Evolutionary conservation across 2,329 filamentous ascomycete species (phyloP), one percentile per base, ranked within the genome.

Genomic region (Neodidymelliopsis sp.): DNA sequence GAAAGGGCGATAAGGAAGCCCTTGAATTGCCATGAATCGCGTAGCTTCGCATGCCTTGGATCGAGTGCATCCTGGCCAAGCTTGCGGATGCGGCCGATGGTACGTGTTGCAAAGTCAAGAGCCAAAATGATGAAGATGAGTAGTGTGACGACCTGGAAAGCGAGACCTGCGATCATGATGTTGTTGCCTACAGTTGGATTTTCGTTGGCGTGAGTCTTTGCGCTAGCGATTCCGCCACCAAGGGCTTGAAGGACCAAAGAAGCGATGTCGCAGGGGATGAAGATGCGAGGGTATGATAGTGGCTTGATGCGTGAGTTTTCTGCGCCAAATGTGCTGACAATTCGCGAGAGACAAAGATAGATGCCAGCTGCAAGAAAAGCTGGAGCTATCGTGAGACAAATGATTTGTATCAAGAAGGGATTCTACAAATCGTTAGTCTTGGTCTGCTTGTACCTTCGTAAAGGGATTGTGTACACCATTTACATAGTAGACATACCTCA

Each of bases 381-480:
- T 8, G 67, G 67, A 0, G 74, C 78, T 33, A 80, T 79, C 57
- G 79, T 83, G 39, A 88, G 75, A 68, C 82, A 85, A 52, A 82
- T 79, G 55, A 87, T 86, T 64, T 89, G 83, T n/a, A 87, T 78
- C 65, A 88, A 78, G 65, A 89, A 89, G 6, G 79, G 83, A 10
- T 65, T 63, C 63, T 85, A 22, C 2, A 12, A 10, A 6, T 15
- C 28, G 42, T 60, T 15, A 59, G 58, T 15, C 1, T n/a, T n/a
- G n/a, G n/a, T n/a, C n/a, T n/a, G n/a, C n/a, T n/a, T n/a, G n/a
- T n/a, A n/a, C n/a, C n/a, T n/a, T n/a, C n/a, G n/a, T n/a, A n/a
- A n/a, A n/a, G n/a, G n/a, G n/a, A n/a, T n/a, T n/a, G n/a, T n/a
- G n/a, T n/a, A n/a, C n/a, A 15, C n/a, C 15, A 11, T n/a, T 22